Conservation (phyloP, 441 rosid species). For the Croton setiger region DNA sequence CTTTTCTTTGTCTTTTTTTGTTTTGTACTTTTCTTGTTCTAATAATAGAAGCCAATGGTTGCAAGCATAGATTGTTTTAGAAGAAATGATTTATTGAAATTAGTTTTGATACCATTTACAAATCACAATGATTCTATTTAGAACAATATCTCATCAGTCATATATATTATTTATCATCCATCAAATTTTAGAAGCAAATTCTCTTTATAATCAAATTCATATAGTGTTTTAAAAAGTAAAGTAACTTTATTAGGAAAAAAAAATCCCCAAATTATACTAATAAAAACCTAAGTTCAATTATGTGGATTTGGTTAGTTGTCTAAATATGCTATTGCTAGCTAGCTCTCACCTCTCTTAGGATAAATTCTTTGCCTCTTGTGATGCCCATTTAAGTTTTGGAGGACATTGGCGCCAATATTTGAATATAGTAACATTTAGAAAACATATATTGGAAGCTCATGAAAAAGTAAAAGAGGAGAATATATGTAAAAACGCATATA, state of each 20-base stretch:
- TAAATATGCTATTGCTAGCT: not conserved
- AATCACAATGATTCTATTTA: not conserved
- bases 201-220: not conserved
- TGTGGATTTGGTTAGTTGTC: constrained; percentile 5
- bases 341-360: constrained; percentile 7
- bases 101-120: not conserved
- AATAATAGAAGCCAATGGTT: not conserved
- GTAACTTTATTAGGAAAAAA: not conserved
- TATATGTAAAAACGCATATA: not conserved
- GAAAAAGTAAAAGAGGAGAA: constrained; percentile 3
- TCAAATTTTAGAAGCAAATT: constrained; percentile 1
- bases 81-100: not conserved
- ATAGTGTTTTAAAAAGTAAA: not conserved
- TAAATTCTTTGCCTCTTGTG: constrained; percentile 15
- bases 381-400: constrained; percentile 7
- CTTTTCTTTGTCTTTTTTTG: not conserved
- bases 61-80: not conserved
- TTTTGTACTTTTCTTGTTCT: not conserved
- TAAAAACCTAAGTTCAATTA: not conserved
- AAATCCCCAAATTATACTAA: not conserved
- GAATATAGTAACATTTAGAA: not conserved
- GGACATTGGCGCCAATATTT: not conserved
- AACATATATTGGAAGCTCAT: not conserved
- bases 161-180: not conserved
- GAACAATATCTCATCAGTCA: constrained; percentile 6